Evolutionary conservation across 257 asterid genomes (phyloP).

Genomic region (Solanum bulbocastanum): DNA sequence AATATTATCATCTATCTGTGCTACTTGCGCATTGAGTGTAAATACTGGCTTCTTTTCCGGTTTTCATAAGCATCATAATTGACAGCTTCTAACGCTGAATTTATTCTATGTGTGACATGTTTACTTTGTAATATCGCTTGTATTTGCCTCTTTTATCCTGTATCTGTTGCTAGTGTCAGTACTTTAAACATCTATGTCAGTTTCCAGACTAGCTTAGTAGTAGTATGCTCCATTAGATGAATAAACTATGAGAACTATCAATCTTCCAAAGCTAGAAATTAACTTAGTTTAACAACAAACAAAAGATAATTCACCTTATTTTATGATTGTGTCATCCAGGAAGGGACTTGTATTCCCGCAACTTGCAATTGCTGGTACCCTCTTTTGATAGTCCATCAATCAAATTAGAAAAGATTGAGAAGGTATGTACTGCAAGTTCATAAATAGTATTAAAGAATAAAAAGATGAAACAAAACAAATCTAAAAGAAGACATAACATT

Average conservation of each 20-base stretch:
- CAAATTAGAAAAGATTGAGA: slow-evolving; percentile 41
- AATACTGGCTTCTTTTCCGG: background rate
- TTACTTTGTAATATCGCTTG: background rate
- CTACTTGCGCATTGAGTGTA: background rate
- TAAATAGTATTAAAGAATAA: background rate
- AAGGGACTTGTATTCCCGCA: slow-evolving; percentile 64
- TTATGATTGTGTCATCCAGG: slow-evolving; percentile 33
- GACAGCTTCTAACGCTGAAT: background rate
- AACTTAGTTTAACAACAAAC: background rate
- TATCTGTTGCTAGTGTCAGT: background rate
- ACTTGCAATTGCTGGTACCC: slow-evolving; percentile 74
- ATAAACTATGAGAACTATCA: background rate
- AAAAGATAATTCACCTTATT: background rate
- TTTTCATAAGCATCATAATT: background rate
- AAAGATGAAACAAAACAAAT: background rate
- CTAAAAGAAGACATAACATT: background rate
- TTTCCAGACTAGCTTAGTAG: background rate
- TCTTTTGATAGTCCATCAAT: slow-evolving; percentile 67
- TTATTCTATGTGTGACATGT: background rate
- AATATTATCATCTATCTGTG: background rate
- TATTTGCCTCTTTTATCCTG: background rate
- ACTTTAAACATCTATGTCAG: background rate
- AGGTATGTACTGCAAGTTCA: slow-evolving; percentile 28
- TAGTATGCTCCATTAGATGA: background rate
- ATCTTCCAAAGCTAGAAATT: background rate